These are phyloP conservation scores for Gamarada debralockiae DNA, from an alignment of 495 filamentous ascomycete species.

Conservation along the genomic window DNA sequence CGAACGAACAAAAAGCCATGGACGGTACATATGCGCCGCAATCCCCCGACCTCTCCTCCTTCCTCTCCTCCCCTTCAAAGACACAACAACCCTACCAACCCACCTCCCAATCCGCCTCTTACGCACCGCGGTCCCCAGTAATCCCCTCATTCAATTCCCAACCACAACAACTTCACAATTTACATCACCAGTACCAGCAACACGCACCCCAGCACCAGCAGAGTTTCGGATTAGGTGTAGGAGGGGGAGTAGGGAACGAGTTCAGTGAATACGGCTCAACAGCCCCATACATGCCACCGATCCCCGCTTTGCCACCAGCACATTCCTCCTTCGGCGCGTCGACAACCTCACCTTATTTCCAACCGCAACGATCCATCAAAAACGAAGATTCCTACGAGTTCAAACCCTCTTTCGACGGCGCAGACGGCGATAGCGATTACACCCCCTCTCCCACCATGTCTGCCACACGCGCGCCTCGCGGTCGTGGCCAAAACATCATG, in stretches of 20 bases:
- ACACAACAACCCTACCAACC: background rate
- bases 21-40: conserved; percentile 46
- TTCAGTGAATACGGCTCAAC: conserved; percentile 8
- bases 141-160: conserved; percentile 13
- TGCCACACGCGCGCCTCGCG: conserved; percentile 1
- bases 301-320: conserved; percentile 23
- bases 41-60: conserved; percentile 52
- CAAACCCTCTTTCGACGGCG: conserved; percentile 1
- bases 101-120: conserved; percentile 3
- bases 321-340: conserved; percentile 21
- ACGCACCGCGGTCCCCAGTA: conserved; percentile 23
- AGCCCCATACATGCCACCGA: conserved; percentile 23
- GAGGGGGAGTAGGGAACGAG: background rate
- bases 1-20: background rate
- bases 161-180: conserved; percentile 3
- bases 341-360: conserved; percentile 5
- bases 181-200: conserved; percentile 6
- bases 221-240: background rate
- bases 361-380: conserved; percentile 11
- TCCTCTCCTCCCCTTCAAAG: conserved; percentile 32
- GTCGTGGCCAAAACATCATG: background rate
- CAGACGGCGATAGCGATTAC: background rate
- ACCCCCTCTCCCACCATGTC: background rate
- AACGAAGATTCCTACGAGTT: conserved; percentile 12
- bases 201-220: background rate